Percentiles rank a stretch among this genome's conserved stretches.
phyloP scores from a whole-genome alignment of 2,329 filamentous ascomycete species.

The Aspergillus chevalieri region DNA sequence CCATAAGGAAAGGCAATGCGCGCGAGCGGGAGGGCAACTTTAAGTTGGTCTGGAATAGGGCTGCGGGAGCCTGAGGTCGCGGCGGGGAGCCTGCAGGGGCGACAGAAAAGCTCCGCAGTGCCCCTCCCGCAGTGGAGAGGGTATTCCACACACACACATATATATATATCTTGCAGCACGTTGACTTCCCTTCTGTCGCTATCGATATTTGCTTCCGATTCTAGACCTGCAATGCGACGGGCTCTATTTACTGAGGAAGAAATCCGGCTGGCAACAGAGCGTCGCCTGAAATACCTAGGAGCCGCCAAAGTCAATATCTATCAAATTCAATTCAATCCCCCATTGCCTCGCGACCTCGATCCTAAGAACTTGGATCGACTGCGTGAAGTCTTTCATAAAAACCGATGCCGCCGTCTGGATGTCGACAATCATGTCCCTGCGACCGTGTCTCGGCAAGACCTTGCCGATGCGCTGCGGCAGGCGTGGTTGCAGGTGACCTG shows the following conservation, averaged over 20 bases:
- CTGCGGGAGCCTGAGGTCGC: too few species aligned
- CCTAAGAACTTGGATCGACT: slow-evolving; percentile 17
- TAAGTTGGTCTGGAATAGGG: background rate
- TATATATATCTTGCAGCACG: too few species aligned
- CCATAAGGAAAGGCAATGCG: background rate
- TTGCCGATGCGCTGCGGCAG: slow-evolving; percentile 7
- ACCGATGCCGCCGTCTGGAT: slow-evolving; percentile 17
- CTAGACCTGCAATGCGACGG: slow-evolving; percentile 2
- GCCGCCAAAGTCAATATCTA: slow-evolving; percentile 18
- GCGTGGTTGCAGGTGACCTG: background rate
- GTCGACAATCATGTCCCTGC: slow-evolving; percentile 25
- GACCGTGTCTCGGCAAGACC: slow-evolving; percentile 20
- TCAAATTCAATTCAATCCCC: slow-evolving; percentile 16
- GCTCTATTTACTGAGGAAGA: slow-evolving; percentile 13
- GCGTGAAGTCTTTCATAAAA: slow-evolving; percentile 15
- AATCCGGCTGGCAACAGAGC: slow-evolving; percentile 12
- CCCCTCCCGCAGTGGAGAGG: too few species aligned
- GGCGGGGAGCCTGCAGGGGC: too few species aligned
- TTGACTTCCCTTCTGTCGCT: slow-evolving; percentile 39
- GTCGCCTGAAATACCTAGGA: slow-evolving; percentile 17
- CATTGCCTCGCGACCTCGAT: slow-evolving; percentile 11
- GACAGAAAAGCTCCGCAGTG: too few species aligned
- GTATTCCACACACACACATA: too few species aligned
- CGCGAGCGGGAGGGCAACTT: slow-evolving; percentile 6
- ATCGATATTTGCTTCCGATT: slow-evolving; percentile 1